Base-by-base conservation (phyloP, 2,329 filamentous ascomycete species). In the Aspergillus pseudonomiae region DNA sequence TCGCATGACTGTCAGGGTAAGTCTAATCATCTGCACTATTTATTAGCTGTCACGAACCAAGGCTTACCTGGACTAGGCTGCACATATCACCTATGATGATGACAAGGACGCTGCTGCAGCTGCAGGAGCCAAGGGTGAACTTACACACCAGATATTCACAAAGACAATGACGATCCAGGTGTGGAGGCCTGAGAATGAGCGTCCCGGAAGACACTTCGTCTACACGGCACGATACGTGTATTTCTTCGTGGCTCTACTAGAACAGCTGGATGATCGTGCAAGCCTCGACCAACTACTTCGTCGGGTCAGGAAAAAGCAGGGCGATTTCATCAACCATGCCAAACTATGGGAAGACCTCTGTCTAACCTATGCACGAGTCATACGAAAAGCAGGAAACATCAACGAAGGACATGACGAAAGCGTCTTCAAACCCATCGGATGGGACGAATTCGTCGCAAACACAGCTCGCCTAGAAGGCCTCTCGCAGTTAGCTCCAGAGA, bases 131-230 rank as follows among this genome's bases (percentile, higher is more conserved):
- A 94, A 93, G 69, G 86, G 89, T 72, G 91, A 94, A 60, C 86
- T 96, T 16, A 94, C 93, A 57, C 85, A 88, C 59, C 91, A 96
- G 48, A 90, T 97, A 60, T 94, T 97, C 69, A 96, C 94, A 45
- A 97, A 97, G 80, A 96, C 93, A 0, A 96, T 96, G 90, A 90
- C 91, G 1, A 89, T 97, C 76, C 94, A 96, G 73, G 93, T 97
- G 4, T 97, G 94, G 94, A 94, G 94, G 70, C 95, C 94, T 43
- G 94, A 97, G 68, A 89, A 91, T 54, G 94, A 97, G 75, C 83
- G 89, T 26, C 84, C 93, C 0, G 94, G 94, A 0, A 87, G 94
- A 21, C 94, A 97, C 75, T 95, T 96, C 72, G 93, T 97, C 43
- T 97, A 95, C 75, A 97, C 93, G 0, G 89, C 92, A 56, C 89